Evolutionary conservation across 1,139 yeast species (phyloP), one percentile per base, ranked within the genome.

Genomic region (Yamadazyma songkhlaensis): DNA sequence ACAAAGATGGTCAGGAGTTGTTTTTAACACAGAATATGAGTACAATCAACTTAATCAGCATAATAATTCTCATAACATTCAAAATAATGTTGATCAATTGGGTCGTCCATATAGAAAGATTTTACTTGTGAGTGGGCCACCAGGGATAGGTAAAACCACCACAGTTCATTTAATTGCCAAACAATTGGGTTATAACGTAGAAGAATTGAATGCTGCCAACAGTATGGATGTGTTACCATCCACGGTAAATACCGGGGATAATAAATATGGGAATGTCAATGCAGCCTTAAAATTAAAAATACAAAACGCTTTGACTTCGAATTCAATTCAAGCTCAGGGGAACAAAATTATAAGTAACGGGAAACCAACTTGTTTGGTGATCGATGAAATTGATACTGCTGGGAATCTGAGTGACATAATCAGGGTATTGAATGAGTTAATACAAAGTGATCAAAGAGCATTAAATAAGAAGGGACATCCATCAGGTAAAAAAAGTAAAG

Each of bases 61-160:
- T 10, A 12, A 26, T 3, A 22, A 34, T 5, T 8, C 10, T 17
- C 57, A 51, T 8, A 41, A 43, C 8, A 50, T 44, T 3, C 95
- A 87, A 4, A 57, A 52, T 9, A 41, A 43, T n/a, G 50, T 46
- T 3, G 96, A 88, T 55, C 71, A 77, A 0, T 66, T 74, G 32
- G 79, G 82, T 6, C 69, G 97, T 35, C 97, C 97, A 0, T 64
- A 60, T n/a, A 72, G 72, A 38, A 84, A 79, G 47, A 71, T 92
- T 1, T 56, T 92, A 28, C 63, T 92, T 34, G 74, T 92, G 3
- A 88, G 84, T 55, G 98, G 98, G 0, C 95, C 97, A 0, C 90
- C 96, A 1, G 98, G 98, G 1, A 74, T 86, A n/a, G 98, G 98
- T 6, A 92, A 92, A 57, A 92, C 98, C 0, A 79, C 95, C 0